Evolutionary conservation across 352 stramenopile species (phyloP), one percentile per base, ranked within the genome.

Genomic region (Phytopythium delawarense): DNA sequence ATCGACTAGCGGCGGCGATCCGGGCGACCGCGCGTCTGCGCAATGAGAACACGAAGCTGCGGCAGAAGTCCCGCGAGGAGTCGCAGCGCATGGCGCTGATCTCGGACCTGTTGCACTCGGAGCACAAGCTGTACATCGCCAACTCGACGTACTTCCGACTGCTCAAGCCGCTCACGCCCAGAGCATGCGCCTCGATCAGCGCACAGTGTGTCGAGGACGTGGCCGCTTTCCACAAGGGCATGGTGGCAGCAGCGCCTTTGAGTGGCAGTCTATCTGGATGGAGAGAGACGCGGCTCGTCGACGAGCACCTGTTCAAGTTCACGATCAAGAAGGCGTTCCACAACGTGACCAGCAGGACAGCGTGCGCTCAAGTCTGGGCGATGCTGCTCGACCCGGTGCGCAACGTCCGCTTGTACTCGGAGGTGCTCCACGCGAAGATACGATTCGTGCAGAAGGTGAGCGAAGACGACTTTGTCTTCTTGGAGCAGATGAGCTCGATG

Each of bases 81-180:
- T 57, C 55, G 0, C 62, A 57, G 28, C 45, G 65, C 16, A 57
- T 59, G 7, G 52, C 61, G 35, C 66, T 63, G n/a, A 25, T 75
- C 18, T 53, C 67, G 48, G 61, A 72, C 28, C 61, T 72, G 61
- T 62, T 75, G 54, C 66, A 72, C 49, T 63, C 63, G 40, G 69
- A 75, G 59, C 69, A 75, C 65, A 70, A 70, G 40, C 55, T 75
- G 30, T 75, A 75, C 46, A 34, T 72, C 8, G 65, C 65, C 49
- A 66, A 72, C 50, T 70, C 65, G 51, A 67, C 62, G 7, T 70
- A 70, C 55, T 75, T 75, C 62, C 52, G 68, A 44, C 39, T 75
- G 13, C 62, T 75, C n/a, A 67, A 67, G 51, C 69, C 69, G 16
- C 61, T 75, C 39, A 66, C 69, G n/a, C 21, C 45, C 21, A 51